Evolutionary conservation across 1,284 basidiomycete genomes (phyloP).

Genomic region (Ceratobasidium theobromae): DNA sequence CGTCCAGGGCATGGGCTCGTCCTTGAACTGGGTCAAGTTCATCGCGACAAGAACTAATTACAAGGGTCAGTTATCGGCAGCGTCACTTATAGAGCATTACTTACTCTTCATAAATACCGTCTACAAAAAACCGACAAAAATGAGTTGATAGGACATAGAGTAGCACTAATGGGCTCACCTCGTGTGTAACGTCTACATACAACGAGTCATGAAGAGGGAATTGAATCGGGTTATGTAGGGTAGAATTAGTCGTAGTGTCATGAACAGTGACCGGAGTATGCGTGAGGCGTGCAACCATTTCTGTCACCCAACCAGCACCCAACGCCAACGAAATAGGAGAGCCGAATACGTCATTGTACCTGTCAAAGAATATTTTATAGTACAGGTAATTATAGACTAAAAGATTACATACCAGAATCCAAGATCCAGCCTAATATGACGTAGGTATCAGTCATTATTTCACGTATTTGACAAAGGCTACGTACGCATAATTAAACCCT

Average conservation of each 20-base stretch:
- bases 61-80: not conserved
- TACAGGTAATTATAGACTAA: not conserved
- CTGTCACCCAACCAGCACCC: constrained; percentile 84
- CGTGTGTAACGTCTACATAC: constrained; percentile 85
- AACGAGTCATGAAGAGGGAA: constrained; percentile 81
- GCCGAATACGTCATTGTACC: constrained; percentile 78
- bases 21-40: constrained; percentile 60
- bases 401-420: constrained; percentile 45
- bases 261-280: constrained; percentile 66
- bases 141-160: constrained; percentile 18
- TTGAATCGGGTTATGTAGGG: constrained; percentile 64
- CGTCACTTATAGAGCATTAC: too few relatives aligned
- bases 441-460: not conserved
- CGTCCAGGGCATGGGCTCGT: constrained; percentile 68
- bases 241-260: constrained; percentile 78
- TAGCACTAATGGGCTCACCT: constrained; percentile 48
- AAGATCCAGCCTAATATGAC: constrained; percentile 50
- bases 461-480: constrained; percentile 32
- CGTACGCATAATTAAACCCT: constrained; percentile 81
- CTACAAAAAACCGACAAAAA: constrained; percentile 40
- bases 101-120: constrained; percentile 41
- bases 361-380: constrained; percentile 37
- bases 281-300: constrained; percentile 76
- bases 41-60: constrained; percentile 39
- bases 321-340: constrained; percentile 75